Evolutionary conservation across 306 rosid genomes (phyloP).

Genomic region (Casuarina glauca): DNA sequence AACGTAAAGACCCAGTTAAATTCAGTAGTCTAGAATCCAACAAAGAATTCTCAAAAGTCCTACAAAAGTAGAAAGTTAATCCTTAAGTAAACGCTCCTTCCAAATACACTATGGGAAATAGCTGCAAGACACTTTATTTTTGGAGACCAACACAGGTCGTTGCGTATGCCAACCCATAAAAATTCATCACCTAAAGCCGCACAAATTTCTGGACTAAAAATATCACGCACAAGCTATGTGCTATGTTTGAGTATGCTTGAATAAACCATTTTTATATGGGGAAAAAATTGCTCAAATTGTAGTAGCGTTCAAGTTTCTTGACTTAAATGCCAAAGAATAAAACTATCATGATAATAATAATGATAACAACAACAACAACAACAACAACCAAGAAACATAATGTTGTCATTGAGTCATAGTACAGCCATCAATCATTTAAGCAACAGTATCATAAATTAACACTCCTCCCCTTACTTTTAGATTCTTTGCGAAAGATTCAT

Average conservation of each 20-base stretch:
- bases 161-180: background rate
- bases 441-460: background rate
- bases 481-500: conserved; percentile 9
- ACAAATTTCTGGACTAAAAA: too few relatives aligned
- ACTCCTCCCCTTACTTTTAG: background rate
- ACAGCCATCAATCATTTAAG: background rate
- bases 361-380: too few relatives aligned
- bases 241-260: background rate
- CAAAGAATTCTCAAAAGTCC: background rate
- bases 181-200: background rate
- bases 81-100: background rate
- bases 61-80: background rate
- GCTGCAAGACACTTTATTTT: background rate
- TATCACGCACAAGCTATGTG: background rate
- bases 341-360: background rate
- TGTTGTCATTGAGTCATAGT: background rate
- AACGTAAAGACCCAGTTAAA: background rate
- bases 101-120: too few relatives aligned
- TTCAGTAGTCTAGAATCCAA: background rate
- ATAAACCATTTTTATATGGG: background rate
- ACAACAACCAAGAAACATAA: background rate
- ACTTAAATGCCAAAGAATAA: background rate
- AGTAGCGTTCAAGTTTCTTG: background rate
- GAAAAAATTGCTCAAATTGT: too few relatives aligned
- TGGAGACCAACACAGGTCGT: background rate